Evolutionary conservation across 1,139 yeast genomes (phyloP), one percentile per base, ranked within the genome.

Genomic region (Suhomyces yuchorum): DNA sequence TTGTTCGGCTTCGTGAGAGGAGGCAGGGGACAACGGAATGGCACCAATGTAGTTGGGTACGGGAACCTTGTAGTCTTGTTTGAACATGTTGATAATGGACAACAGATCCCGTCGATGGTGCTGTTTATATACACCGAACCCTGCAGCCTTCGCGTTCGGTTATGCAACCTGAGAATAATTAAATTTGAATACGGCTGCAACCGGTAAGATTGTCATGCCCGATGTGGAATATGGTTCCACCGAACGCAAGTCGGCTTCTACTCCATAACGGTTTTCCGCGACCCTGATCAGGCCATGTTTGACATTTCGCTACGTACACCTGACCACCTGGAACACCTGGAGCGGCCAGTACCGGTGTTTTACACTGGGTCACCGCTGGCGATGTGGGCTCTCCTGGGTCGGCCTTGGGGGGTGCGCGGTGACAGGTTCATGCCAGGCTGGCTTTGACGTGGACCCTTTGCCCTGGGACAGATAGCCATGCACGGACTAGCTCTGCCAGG

Each of bases 21-120:
- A 49, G 11, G 51, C 50, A 5, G 61, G 62, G 3, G 59, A 53
- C 33, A 60, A 53, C 19, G 61, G 57, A 11, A 51, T 58, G 4
- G 37, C 42, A 8, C 8, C 55, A 48, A 33, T 37, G 20, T 37
- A 40, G 35, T 35, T 39, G 20, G 40, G 24, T 14, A 26, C 24
- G 11, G 33, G 30, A 19, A 40, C 37, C 18, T 44, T 36, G 39
- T 35, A 37, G 14, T 24, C 20, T 33, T 17, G 37, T 15, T 36
- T 40, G 43, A 33, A 36, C 40, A 42, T 35, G 26, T 37, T 37
- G 30, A 12, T 24, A 33, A 20, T 19, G 15, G 17, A 11, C 17
- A 8, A 19, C 15, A 9, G 11, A 20, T 18, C 24, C 24, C 18
- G 24, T 4, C 37, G 17, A 35, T 7, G 37, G 12, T 22, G 24